Conservation (phyloP, 202 grass and related monocot genomes). For the Schoenoplectus triqueter region DNA sequence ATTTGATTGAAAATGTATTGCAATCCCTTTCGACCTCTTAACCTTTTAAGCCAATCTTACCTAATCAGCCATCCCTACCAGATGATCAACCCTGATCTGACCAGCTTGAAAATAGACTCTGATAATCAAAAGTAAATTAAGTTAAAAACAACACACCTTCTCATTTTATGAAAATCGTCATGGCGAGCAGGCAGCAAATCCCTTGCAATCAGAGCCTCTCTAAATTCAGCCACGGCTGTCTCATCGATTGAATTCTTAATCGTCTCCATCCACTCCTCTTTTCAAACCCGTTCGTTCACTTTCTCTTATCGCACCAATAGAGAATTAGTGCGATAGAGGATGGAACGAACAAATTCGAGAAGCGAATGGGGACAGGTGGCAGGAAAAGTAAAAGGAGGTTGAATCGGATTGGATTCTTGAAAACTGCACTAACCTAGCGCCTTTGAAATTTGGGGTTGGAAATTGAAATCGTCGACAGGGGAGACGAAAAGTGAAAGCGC, state of each 20-base stretch:
- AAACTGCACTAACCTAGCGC: background rate
- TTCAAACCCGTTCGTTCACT: background rate
- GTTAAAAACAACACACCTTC: slow-evolving; percentile 36
- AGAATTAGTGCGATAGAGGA: slow-evolving; percentile 24
- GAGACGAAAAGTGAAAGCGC: slow-evolving; percentile 33
- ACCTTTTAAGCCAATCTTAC: background rate
- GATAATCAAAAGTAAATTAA: background rate
- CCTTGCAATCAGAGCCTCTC: slow-evolving; percentile 38
- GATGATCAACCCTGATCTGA: background rate
- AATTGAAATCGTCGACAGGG: background rate
- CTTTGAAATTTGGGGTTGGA: slow-evolving; percentile 21
- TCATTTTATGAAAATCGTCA: slow-evolving; percentile 51
- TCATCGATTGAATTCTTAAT: slow-evolving; percentile 18
- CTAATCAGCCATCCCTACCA: background rate
- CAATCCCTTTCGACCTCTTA: background rate
- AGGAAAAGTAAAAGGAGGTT: slow-evolving; percentile 20
- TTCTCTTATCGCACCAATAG: background rate
- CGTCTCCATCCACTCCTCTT: background rate
- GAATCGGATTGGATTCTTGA: slow-evolving; percentile 13
- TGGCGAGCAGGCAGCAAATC: slow-evolving; percentile 42
- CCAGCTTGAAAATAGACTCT: background rate
- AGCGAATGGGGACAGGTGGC: background rate
- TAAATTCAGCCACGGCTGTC: slow-evolving; percentile 25
- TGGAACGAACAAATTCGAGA: slow-evolving; percentile 37
- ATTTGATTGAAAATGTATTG: slow-evolving; percentile 9